A percentile compares a stretch with the other conserved stretches of the same genome.
phyloP scores from a whole-genome alignment of 345 rosid species.

The Arabidopsis suecica region DNA sequence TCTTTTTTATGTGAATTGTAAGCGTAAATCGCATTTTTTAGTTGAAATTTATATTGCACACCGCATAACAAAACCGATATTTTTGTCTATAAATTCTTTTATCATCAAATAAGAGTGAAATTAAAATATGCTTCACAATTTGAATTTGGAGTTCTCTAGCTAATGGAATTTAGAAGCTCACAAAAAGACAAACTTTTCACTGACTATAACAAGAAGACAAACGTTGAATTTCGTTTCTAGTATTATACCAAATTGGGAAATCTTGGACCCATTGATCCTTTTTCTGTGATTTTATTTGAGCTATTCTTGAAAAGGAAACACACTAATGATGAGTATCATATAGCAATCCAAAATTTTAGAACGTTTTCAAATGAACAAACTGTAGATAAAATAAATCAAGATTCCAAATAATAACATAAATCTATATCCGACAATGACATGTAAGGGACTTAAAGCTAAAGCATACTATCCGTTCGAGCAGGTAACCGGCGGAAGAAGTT shows the following conservation, averaged over 20 bases:
- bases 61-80: too few species aligned
- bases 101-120: too few species aligned
- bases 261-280: not conserved
- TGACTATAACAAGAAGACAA: not conserved
- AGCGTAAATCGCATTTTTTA: too few species aligned
- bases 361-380: not conserved
- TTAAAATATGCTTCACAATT: too few species aligned
- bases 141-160: too few species aligned
- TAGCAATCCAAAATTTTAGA: not conserved
- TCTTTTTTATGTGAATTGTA: too few species aligned
- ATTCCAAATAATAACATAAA: slow-evolving; percentile 4
- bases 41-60: too few species aligned
- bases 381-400: not conserved
- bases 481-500: slow-evolving; percentile 98
- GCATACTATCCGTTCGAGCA: slow-evolving; percentile 88
- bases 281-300: not conserved
- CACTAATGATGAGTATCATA: not conserved
- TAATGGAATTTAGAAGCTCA: not conserved
- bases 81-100: too few species aligned
- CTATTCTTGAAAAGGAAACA: not conserved
- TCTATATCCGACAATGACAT: not conserved
- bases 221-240: not conserved
- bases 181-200: not conserved
- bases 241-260: not conserved
- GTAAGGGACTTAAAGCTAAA: slow-evolving; percentile 41